Evolutionary conservation across 2,329 filamentous ascomycete species (phyloP), one percentile per base, ranked within the genome.

Genomic region (Colletotrichum lentis): DNA sequence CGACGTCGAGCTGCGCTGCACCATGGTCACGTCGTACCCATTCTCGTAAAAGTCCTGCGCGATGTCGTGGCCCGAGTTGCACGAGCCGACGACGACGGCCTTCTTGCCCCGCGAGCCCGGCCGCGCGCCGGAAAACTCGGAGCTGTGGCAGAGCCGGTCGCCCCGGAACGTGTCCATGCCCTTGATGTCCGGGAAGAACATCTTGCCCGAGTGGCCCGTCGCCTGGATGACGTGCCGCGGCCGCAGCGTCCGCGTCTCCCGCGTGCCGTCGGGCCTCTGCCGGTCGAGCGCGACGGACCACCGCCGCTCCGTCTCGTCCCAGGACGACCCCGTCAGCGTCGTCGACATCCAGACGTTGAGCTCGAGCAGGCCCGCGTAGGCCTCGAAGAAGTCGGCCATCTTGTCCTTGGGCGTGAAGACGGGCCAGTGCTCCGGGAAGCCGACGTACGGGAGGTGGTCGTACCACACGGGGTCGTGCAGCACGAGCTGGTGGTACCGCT

Each of bases 61-160:
- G 64, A 92, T 91, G 70, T 92, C 90, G 70, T 91, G 88, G 7
- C 83, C 88, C 0, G 88, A 91, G 76, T 91, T 92, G 77, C 89
- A 90, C 1, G 86, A 88, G 1, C 90, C 90, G 0, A 92, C 82
- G 0, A 93, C 85, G 1, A 91, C 78, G 0, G 86, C 89, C 70
- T 86, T 89, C 74, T 87, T 89, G 1, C 85, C 85, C 24, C 80
- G 76, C 5, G 80, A 77, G 1, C 81, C 74, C 0, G 80, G 75
- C 2, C 76, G 75, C 0, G 88, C 86, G 0, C 87, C 88, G 0
- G 80, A 76, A 70, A 89, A 89, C 6, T 87, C 82, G 0, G 86
- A 85, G 57, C 83, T 83, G 69, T 90, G 87, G 74, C 85, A 87
- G 60, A 88, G 75, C 2, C 81, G 76, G 49, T 83, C 81, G 0